These are phyloP conservation scores for Colletotrichum nymphaeae DNA, from an alignment of 2,329 filamentous ascomycete species.

Conservation along the genomic window DNA sequence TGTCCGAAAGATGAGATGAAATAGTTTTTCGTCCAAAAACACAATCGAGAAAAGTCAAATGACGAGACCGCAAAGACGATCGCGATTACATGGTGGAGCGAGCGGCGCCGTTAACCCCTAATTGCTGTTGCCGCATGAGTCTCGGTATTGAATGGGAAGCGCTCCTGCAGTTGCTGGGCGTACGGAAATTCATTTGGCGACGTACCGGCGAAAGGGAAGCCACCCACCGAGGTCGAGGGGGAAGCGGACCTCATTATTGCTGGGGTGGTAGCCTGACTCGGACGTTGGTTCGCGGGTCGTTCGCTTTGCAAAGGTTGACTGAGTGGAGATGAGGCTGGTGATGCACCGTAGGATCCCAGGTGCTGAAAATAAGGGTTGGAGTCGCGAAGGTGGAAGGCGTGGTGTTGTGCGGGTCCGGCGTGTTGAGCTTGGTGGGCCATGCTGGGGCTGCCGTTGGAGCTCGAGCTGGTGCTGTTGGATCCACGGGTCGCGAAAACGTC, in stretches of 20 bases:
- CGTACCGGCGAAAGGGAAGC: constrained; percentile 61
- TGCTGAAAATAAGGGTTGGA: constrained; percentile 36
- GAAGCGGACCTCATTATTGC: constrained; percentile 53
- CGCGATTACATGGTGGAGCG: neutral
- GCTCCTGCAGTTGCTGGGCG: constrained; percentile 55
- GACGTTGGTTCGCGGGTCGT: constrained; percentile 45
- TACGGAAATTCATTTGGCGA: constrained; percentile 54
- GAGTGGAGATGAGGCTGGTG: constrained; percentile 48
- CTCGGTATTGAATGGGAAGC: constrained; percentile 61
- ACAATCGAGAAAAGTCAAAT: constrained; percentile 35
- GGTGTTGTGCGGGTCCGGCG: constrained; percentile 53
- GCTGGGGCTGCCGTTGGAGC: constrained; percentile 51
- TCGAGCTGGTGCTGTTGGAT: constrained; percentile 50
- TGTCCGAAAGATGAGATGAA: constrained; percentile 13
- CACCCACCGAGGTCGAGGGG: constrained; percentile 55
- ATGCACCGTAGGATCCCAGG: constrained; percentile 44
- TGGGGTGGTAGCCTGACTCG: constrained; percentile 45
- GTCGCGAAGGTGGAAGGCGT: constrained; percentile 47
- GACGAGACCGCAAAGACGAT: neutral
- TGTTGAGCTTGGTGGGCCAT: constrained; percentile 47
- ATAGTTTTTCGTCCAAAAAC: constrained; percentile 11
- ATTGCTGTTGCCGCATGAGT: constrained; percentile 63
- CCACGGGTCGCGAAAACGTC: constrained; percentile 48
- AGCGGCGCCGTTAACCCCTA: constrained; percentile 44
- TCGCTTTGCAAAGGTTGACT: constrained; percentile 40